Evolutionary conservation across 306 rosid genomes (phyloP), one percentile per base, ranked within the genome.

Genomic region (Fragaria ananassa): DNA sequence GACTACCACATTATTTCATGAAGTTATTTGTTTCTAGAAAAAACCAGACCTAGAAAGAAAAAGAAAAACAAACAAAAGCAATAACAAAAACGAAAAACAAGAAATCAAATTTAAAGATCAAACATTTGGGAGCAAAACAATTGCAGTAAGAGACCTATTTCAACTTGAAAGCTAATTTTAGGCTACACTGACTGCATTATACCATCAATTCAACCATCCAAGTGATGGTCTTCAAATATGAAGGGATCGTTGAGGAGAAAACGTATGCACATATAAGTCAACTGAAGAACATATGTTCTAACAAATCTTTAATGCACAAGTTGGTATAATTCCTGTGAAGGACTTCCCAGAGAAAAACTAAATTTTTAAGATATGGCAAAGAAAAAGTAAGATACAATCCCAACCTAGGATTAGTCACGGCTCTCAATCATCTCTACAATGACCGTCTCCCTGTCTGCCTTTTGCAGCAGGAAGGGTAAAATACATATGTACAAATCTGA

Each of bases 401-500:
- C 47, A 75, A 80, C 85, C 96, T 86, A 84, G 83, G 49, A 72
- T 68, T 82, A 80, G 85, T 89, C 87, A 87, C 82, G 77, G 74
- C 87, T 81, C 90, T 85, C 91, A 84, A 84, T 83, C 87, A 85
- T 84, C 88, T 87, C 96, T 91, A 85, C 91, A 83, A 56, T 45
- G 80, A 78, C 85, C 78, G 82, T 81, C 88, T 79, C 82, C 91
- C 88, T 74, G 83, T 81, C 91, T 83, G 93, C 96, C 90, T 84
- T 78, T 88, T 87, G 90, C 77, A 72, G 86, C 88, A 86, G 80
- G 84, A 77, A 75, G 84, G 83, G 88, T 82, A 84, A 74, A 86
- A 78, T 88, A 88, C 86, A 85, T 87, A 88, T 89, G 75, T 91
- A 91, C 97, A 95, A 54, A 81, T 80, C 89, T 78, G 76, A 85